Evolutionary conservation across 352 stramenopile genomes (phyloP).

Genomic region (Labyrinthula sp.): DNA sequence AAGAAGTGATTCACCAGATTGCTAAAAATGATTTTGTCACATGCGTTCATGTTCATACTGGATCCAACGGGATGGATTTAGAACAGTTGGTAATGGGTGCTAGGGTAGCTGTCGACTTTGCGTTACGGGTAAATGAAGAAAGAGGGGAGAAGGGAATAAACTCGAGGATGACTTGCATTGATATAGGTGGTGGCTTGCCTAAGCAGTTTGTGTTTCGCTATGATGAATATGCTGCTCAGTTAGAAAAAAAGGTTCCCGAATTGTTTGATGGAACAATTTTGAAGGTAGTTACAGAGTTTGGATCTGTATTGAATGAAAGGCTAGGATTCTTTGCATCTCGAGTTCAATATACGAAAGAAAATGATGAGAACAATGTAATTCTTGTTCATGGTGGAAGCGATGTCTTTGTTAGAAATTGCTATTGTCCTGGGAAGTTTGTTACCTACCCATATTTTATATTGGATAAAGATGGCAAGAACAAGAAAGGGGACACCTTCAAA

Average conservation of each 20-base stretch:
- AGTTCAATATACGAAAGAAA: conserved; percentile 64
- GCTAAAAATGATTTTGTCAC: conserved; percentile 53
- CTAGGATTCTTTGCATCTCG: conserved; percentile 53
- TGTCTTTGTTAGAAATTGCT: conserved; percentile 60
- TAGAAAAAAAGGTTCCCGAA: conserved; percentile 48
- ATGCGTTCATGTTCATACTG: conserved; percentile 61
- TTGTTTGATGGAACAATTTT: conserved; percentile 52
- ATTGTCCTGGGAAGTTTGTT: conserved; percentile 42
- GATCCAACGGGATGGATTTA: conserved; percentile 44
- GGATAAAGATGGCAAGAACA: conserved; percentile 37
- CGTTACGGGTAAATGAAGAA: conserved; percentile 46
- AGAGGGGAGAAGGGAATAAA: conserved; percentile 44
- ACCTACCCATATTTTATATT: conserved; percentile 56
- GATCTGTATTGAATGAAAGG: conserved; percentile 57
- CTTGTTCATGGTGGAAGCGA: conserved; percentile 65
- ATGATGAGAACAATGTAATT: conserved; percentile 48
- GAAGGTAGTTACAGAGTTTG: conserved; percentile 71
- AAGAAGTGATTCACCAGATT: conserved; percentile 32
- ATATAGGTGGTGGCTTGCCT: conserved; percentile 59
- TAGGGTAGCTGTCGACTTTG: conserved; percentile 49
- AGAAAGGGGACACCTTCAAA: conserved; percentile 32
- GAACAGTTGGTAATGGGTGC: conserved; percentile 54
- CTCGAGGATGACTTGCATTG: conserved; percentile 67
- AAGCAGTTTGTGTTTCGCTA: conserved; percentile 45
- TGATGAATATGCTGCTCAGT: conserved; percentile 45